phyloP scores from a whole-genome alignment of 2,329 filamentous ascomycete species.

The Pestalotiopsis sp. region DNA sequence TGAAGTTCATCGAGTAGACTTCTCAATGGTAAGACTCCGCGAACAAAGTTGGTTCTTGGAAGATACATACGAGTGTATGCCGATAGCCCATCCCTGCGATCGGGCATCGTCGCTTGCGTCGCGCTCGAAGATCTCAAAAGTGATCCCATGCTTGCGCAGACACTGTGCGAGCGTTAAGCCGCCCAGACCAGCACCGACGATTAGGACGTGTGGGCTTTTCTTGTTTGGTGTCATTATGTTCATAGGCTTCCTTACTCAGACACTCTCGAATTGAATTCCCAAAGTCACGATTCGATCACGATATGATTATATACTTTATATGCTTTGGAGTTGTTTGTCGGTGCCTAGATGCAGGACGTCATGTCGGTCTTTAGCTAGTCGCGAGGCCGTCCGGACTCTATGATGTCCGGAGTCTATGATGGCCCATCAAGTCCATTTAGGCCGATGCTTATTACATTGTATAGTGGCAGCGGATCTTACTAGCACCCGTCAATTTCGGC shows the following conservation, averaged over 20 bases:
- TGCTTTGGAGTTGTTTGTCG: background rate
- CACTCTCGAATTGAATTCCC: background rate
- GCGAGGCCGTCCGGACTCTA: background rate
- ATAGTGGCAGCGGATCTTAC: background rate
- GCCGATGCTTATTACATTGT: background rate
- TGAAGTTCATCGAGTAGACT: slow-evolving; percentile 11
- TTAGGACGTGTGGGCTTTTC: slow-evolving; percentile 2
- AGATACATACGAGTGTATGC: slow-evolving; percentile 10
- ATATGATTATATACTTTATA: background rate
- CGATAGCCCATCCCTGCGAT: slow-evolving; percentile 12
- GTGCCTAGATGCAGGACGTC: background rate
- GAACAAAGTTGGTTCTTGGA: background rate
- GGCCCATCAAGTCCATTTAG: background rate
- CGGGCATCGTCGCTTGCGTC: slow-evolving; percentile 5
- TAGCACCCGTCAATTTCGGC: background rate
- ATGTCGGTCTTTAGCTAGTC: background rate
- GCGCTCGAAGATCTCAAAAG: slow-evolving; percentile 11
- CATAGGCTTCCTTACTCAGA: background rate
- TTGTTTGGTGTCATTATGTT: background rate
- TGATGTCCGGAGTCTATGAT: background rate
- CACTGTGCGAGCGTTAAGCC: slow-evolving; percentile 11
- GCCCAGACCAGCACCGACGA: slow-evolving; percentile 11
- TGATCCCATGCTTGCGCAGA: slow-evolving; percentile 7
- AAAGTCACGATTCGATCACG: background rate
- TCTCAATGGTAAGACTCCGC: background rate